Evolutionary conservation across 257 asterid genomes (phyloP).

Genomic region (Fraxinus americana): DNA sequence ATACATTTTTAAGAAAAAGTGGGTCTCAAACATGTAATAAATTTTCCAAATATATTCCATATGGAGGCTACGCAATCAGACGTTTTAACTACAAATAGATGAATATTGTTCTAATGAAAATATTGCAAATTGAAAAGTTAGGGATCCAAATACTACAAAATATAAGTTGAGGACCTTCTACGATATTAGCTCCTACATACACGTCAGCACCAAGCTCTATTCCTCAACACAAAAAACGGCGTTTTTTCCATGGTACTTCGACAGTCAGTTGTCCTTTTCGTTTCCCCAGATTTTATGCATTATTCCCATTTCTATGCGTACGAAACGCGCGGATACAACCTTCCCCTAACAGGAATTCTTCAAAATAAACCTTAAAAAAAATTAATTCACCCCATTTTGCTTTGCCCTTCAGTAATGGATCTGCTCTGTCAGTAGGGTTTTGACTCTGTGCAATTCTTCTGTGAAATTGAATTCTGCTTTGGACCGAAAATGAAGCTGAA

Average conservation of each 20-base stretch:
- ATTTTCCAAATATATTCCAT: no score
- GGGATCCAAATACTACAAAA: neutral
- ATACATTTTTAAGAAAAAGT: no score
- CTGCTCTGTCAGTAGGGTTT: slow-evolving; percentile 47
- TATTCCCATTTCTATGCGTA: neutral
- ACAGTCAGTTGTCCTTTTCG: slow-evolving; percentile 3
- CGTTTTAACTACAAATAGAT: no score
- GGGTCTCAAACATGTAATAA: no score
- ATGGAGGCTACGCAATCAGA: no score
- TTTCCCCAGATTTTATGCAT: slow-evolving; percentile 18
- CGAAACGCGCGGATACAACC: slow-evolving; percentile 3
- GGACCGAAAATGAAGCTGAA: slow-evolving; percentile 48
- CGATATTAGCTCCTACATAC: neutral
- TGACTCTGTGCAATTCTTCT: slow-evolving; percentile 19
- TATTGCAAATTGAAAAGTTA: neutral
- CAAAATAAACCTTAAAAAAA: neutral
- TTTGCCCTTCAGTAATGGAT: slow-evolving; percentile 48
- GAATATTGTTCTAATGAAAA: neutral
- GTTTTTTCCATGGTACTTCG: slow-evolving; percentile 19
- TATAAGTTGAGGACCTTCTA: neutral
- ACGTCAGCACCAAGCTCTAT: slow-evolving; percentile 20
- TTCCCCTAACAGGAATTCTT: neutral
- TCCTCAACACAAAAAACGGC: slow-evolving; percentile 27
- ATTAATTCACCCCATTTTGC: slow-evolving; percentile 35
- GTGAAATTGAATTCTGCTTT: slow-evolving; percentile 7